Evolutionary conservation across 2,329 filamentous ascomycete species (phyloP), one percentile per base, ranked within the genome.

Genomic region (Colletotrichum sp.): DNA sequence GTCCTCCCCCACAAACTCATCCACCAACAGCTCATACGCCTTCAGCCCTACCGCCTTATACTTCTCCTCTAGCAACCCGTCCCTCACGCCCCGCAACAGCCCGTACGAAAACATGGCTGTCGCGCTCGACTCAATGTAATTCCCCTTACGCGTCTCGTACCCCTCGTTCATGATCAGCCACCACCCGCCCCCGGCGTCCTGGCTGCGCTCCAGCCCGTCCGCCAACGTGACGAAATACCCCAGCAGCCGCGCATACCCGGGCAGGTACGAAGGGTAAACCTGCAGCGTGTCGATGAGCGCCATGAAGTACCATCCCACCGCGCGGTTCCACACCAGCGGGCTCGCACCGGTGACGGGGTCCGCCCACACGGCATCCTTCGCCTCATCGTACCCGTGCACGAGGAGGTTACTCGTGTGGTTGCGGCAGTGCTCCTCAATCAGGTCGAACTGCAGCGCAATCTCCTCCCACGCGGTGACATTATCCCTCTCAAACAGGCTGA

Each of bases 81-180:
- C 66, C 30, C 60, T 65, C 38, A 74, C 74, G 30, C 90, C 77
- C 86, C 88, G 15, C 12, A 91, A 80, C 75, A 91, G 81, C 1
- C 88, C 87, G 70, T 89, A 91, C 1, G 86, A 84, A 78, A 91
- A 92, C 88, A 93, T 90, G 5, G 89, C 90, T 3, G 88, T 89
- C 9, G 87, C 91, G 36, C 89, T 91, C 38, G 88, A 89, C 83
- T 93, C 90, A 64, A 93, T 88, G 80, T 90, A 93, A 81, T 93
- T 93, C 4, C 89, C 90, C 61, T 85, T 77, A 52, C 81, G 78
- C 2, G 85, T 86, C 1, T 87, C 85, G 70, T 89, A 87, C 30
- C 85, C 81, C 72, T 87, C 84, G 78, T 87, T 87, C 87, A 92
- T 89, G 58, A 92, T 83, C 67, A 91, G 82, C 88, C 89, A 92